phyloP scores from a whole-genome alignment of 768 basidiomycete genomes.

The Suillus weaverae region DNA sequence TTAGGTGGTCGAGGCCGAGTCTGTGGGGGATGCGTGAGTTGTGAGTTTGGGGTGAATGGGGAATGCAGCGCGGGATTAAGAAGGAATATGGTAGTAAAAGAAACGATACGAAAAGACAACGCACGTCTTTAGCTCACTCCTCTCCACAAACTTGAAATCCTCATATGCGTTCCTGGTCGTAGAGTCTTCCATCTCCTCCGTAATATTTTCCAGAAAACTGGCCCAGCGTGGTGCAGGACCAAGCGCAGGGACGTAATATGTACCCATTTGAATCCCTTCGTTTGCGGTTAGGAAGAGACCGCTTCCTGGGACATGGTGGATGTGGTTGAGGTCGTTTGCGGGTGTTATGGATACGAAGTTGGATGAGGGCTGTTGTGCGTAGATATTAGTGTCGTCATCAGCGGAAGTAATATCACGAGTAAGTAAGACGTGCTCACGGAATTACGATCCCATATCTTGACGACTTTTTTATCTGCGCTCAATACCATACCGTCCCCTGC shows the following conservation, averaged over 20 bases:
- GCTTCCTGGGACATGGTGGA: constrained; percentile 87
- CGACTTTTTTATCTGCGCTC: constrained; percentile 93
- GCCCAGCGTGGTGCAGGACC: constrained; percentile 98
- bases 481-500: constrained; percentile 86
- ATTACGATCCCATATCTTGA: constrained; percentile 95
- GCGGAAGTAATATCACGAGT: constrained; percentile 8
- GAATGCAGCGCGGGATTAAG: not conserved
- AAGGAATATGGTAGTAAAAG: not conserved
- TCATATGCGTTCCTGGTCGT: constrained; percentile 79
- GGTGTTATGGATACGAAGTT: constrained; percentile 96
- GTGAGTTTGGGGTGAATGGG: not conserved
- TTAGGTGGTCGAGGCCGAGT: constrained; percentile 90
- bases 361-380: constrained; percentile 56
- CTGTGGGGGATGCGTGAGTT: constrained; percentile 39
- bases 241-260: constrained; percentile 93
- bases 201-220: constrained; percentile 96
- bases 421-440: constrained; percentile 47
- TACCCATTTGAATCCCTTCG: constrained; percentile 94
- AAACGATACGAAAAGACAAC: constrained; percentile 32
- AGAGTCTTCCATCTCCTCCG: constrained; percentile 97
- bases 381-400: constrained; percentile 15
- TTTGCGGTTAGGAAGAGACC: constrained; percentile 91
- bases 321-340: constrained; percentile 82
- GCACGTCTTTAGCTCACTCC: constrained; percentile 80
- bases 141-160: constrained; percentile 96